These are phyloP conservation scores for Gardenia jasminoides DNA, from an alignment of 257 asterid species.

Conservation along the genomic window DNA sequence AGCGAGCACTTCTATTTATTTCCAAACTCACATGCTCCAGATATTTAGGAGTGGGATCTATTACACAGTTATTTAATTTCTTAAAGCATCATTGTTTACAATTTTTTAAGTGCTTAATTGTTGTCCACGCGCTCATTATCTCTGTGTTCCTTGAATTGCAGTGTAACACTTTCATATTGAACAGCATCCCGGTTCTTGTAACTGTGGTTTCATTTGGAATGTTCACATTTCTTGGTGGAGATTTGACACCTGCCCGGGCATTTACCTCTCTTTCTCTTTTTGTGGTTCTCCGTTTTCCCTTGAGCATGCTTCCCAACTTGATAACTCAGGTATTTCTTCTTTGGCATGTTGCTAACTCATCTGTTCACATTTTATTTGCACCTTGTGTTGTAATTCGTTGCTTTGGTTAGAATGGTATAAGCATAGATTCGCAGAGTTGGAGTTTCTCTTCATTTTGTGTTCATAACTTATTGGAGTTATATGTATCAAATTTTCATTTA, in stretches of 20 bases:
- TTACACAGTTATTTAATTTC: too few relatives aligned
- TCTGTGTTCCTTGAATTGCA: slow-evolving; percentile 38
- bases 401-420: too few relatives aligned
- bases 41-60: neutral
- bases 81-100: too few relatives aligned
- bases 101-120: too few relatives aligned
- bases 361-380: too few relatives aligned
- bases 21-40: neutral
- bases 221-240: slow-evolving; percentile 87
- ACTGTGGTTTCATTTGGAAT: slow-evolving; percentile 80
- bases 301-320: slow-evolving; percentile 90
- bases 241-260: slow-evolving; percentile 95
- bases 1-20: too few relatives aligned
- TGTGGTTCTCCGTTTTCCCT: slow-evolving; percentile 87
- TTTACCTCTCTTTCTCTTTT: slow-evolving; percentile 89
- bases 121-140: too few relatives aligned
- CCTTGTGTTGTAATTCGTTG: too few relatives aligned
- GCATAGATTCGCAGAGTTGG: too few relatives aligned
- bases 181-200: slow-evolving; percentile 91
- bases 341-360: too few relatives aligned
- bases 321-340: slow-evolving; percentile 67
- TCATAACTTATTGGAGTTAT: neutral
- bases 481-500: neutral
- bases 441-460: too few relatives aligned
- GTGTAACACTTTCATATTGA: slow-evolving; percentile 77